phyloP scores from a whole-genome alignment of 2,329 filamentous ascomycete species.

The Penicillium aurantiogriseum region DNA sequence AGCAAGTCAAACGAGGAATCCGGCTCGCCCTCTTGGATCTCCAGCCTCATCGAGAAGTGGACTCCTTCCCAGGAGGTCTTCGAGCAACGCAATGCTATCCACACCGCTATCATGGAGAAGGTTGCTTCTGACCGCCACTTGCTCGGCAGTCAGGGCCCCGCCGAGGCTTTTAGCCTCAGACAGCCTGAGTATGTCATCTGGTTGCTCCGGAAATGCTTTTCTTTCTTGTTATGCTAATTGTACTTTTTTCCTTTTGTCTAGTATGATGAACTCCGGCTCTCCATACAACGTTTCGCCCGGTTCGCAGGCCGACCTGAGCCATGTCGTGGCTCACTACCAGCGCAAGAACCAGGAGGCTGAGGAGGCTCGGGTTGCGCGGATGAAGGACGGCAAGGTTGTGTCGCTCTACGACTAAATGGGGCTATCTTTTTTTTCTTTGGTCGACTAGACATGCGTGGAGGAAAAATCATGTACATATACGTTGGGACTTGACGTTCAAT shows the following conservation, averaged over 20 bases:
- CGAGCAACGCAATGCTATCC: slow-evolving; percentile 58
- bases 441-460: slow-evolving; percentile 24
- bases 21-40: slow-evolving; percentile 41
- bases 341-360: slow-evolving; percentile 57
- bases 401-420: slow-evolving; percentile 45
- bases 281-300: slow-evolving; percentile 65
- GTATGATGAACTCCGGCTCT: slow-evolving; percentile 61
- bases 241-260: slow-evolving; percentile 29
- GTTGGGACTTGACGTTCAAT: slow-evolving; percentile 27
- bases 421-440: slow-evolving; percentile 15
- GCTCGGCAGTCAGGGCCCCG: slow-evolving; percentile 49
- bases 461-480: slow-evolving; percentile 39
- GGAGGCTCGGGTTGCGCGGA: slow-evolving; percentile 52
- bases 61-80: slow-evolving; percentile 53
- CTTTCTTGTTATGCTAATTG: slow-evolving; percentile 6
- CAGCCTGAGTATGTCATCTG: slow-evolving; percentile 61
- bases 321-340: slow-evolving; percentile 63
- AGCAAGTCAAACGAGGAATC: slow-evolving; percentile 40
- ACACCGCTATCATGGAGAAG: slow-evolving; percentile 61
- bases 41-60: slow-evolving; percentile 55
- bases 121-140: slow-evolving; percentile 62
- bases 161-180: slow-evolving; percentile 54
- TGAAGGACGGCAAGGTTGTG: slow-evolving; percentile 45
- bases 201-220: neutral
- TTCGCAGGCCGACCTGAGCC: slow-evolving; percentile 57